Evolutionary conservation across 2,329 filamentous ascomycete species (phyloP).

Genomic region (Cladophialophora exuberans): DNA sequence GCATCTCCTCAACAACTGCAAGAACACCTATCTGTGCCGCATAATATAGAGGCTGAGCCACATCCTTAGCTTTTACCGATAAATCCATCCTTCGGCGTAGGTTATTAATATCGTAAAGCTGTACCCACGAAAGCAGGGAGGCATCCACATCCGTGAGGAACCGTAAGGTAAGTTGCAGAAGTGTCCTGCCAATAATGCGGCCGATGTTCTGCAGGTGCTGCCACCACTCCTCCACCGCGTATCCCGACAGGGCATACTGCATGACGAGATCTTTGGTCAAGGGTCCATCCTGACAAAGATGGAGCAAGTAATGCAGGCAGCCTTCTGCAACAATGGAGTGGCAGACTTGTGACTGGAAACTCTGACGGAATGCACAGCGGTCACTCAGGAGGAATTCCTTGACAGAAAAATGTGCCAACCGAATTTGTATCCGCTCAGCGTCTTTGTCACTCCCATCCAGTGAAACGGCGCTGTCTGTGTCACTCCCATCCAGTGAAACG

Average conservation of each 20-base stretch:
- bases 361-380: not conserved
- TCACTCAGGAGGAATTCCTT: constrained; percentile 32
- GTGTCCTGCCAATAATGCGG: constrained; percentile 14
- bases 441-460: not conserved
- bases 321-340: constrained; percentile 3
- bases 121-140: not conserved
- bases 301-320: not conserved
- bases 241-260: constrained; percentile 18
- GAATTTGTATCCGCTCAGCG: constrained; percentile 16
- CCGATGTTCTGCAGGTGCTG: not conserved
- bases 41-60: no score
- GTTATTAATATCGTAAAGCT: not conserved
- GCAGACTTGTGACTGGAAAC: not conserved
- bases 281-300: not conserved
- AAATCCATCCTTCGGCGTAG: no score
- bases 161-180: not conserved
- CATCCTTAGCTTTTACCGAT: no score
- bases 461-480: not conserved
- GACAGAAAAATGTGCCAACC: constrained; percentile 34
- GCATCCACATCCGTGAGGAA: not conserved
- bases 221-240: not conserved
- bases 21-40: no score
- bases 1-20: no score
- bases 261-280: constrained; percentile 11
- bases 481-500: not conserved